Base-by-base conservation (phyloP, 768 basidiomycete genomes). In the Suillus spraguei region DNA sequence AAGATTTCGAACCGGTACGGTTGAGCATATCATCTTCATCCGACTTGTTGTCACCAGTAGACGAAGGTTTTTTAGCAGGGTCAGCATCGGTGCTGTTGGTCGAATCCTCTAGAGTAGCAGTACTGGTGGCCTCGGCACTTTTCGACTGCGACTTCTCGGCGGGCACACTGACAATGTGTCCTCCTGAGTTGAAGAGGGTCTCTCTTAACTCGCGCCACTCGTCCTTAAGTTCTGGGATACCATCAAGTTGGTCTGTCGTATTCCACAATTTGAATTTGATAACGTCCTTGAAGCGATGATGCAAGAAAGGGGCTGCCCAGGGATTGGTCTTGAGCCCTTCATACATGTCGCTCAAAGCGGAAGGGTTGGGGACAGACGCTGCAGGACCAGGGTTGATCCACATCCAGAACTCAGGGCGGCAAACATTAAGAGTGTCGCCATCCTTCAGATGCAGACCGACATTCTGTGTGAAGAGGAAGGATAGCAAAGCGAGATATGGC, bases 331-430 rank as follows among this genome's bases (percentile, higher is more conserved):
- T 89, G 44, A 99, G 85, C 68, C 87, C 83, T 32, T 87, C 85
- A 72, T 85, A 91, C 95, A 98, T 96, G 71, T 96, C 90, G 33
- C 79, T 79, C 60, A 86, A 75, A 4, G 95, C 97, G 47, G 83
- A 83, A 16, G 92, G 91, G 70, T 96, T 95, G 0, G 94, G 94
- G 1, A 95, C 84, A 13, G 91, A 83, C 1, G 95, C 94, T 16
- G 96, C 95, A 3, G 95, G 95, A n/a, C 95, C 96, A 10, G 97
- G 95, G 72, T 97, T 98, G 73, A 99, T 96, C 97, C 97, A 99
- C 56, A 99, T 77, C 95, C 95, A 98, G 72, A 99, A 92, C 70
- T 96, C 87, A 1, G 97, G 94, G 41, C 95, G 85, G 75, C 97
- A 99, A 20, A 83, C 72, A 16, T 69, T 62, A 5, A 72, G 65